phyloP scores from a whole-genome alignment of 345 rosid species.

The Sisymbrium altissimum region DNA sequence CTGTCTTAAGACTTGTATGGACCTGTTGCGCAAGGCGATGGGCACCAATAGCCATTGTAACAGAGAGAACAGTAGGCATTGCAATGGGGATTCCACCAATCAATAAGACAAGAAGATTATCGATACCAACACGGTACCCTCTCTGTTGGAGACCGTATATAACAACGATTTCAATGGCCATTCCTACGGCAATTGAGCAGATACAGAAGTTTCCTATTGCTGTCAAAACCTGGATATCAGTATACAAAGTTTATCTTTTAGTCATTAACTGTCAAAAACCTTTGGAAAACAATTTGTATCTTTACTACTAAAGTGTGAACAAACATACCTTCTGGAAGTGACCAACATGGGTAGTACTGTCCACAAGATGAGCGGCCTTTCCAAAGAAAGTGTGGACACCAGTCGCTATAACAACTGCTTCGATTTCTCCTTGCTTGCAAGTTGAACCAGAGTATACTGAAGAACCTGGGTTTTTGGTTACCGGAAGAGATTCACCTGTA shows the following conservation, averaged over 20 bases:
- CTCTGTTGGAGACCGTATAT: slow-evolving; percentile 54
- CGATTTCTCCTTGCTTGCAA: slow-evolving; percentile 91
- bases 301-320: neutral
- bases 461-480: slow-evolving; percentile 63
- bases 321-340: slow-evolving; percentile 80
- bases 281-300: neutral
- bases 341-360: slow-evolving; percentile 73
- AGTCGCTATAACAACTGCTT: slow-evolving; percentile 86
- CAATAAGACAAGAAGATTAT: slow-evolving; percentile 52
- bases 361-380: slow-evolving; percentile 96
- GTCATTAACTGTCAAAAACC: neutral
- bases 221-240: slow-evolving; percentile 57
- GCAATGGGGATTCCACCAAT: slow-evolving; percentile 77
- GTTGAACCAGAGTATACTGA: slow-evolving; percentile 91
- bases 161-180: slow-evolving; percentile 62
- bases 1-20: neutral
- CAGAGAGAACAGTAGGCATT: slow-evolving; percentile 72
- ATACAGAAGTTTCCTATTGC: slow-evolving; percentile 95
- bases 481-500: slow-evolving; percentile 65
- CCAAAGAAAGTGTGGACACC: slow-evolving; percentile 95
- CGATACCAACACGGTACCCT: slow-evolving; percentile 53
- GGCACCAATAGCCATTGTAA: slow-evolving; percentile 93
- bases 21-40: slow-evolving; percentile 86
- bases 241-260: neutral
- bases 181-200: slow-evolving; percentile 83